Evolutionary conservation across 2,329 filamentous ascomycete genomes (phyloP).

Genomic region (Sphaerulina musiva): DNA sequence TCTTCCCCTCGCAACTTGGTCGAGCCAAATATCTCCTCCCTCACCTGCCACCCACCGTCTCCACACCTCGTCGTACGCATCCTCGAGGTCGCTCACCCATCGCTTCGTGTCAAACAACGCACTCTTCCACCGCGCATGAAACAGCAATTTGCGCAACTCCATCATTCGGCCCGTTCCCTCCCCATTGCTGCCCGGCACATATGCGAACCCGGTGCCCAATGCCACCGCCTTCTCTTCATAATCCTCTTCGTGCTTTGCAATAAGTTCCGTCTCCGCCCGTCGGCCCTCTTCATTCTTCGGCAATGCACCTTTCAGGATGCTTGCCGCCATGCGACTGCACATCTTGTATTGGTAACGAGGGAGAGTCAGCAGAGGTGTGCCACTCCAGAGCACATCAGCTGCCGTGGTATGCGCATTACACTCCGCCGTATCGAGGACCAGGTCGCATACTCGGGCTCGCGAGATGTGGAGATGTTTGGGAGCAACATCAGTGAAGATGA

Average conservation of each 20-base stretch:
- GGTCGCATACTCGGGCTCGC: slow-evolving; percentile 81
- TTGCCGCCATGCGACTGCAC: slow-evolving; percentile 97
- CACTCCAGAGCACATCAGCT: slow-evolving; percentile 92
- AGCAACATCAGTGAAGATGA: slow-evolving; percentile 94
- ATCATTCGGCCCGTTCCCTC: slow-evolving; percentile 57
- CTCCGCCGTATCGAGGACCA: slow-evolving; percentile 95
- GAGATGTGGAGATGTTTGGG: slow-evolving; percentile 92
- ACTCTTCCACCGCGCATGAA: slow-evolving; percentile 75
- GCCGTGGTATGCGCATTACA: slow-evolving; percentile 98
- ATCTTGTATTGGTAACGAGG: slow-evolving; percentile 96
- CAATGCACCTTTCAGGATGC: slow-evolving; percentile 82
- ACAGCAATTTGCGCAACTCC: slow-evolving; percentile 74
- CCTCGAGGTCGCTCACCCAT: slow-evolving; percentile 86
- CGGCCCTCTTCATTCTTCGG: slow-evolving; percentile 63
- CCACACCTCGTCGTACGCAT: slow-evolving; percentile 85
- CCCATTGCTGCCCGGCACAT: slow-evolving; percentile 39
- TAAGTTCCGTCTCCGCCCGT: slow-evolving; percentile 65
- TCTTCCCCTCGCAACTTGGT: slow-evolving; percentile 21
- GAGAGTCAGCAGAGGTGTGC: slow-evolving; percentile 82
- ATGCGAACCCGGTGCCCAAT: slow-evolving; percentile 59
- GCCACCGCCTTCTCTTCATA: slow-evolving; percentile 74
- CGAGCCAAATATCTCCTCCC: slow-evolving; percentile 87
- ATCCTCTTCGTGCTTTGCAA: slow-evolving; percentile 68
- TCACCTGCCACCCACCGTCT: slow-evolving; percentile 75
- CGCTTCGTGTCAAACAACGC: slow-evolving; percentile 83